Percentiles rank a stretch among this genome's conserved stretches.
These are phyloP conservation scores for Eucalyptus curtisii DNA, from an alignment of 345 rosid species.

Conservation along the genomic window DNA sequence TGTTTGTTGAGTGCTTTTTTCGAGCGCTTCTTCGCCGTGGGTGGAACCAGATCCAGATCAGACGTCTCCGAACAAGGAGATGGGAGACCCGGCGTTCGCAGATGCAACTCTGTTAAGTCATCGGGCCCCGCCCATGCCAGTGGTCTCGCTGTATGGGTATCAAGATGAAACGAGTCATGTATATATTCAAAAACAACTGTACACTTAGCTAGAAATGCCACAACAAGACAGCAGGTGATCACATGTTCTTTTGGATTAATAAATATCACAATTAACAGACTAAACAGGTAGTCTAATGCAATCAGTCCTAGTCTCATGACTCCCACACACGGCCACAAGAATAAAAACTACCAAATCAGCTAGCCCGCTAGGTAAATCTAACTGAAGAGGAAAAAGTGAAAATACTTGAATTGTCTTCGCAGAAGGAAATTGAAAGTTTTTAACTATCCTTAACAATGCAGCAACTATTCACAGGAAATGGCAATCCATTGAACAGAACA, in stretches of 20 bases:
- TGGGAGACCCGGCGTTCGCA: background rate
- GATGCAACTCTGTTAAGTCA: background rate
- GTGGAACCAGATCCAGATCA: background rate
- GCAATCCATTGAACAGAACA: background rate
- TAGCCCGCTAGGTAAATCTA: background rate
- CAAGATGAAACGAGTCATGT: background rate
- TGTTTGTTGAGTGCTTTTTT: background rate
- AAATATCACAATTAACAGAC: background rate
- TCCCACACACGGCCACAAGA: background rate
- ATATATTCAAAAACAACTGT: background rate
- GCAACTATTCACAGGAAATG: background rate
- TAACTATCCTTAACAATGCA: background rate
- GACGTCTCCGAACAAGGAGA: background rate
- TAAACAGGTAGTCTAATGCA: background rate
- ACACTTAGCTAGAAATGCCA: background rate
- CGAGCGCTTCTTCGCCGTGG: background rate
- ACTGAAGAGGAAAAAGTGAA: background rate
- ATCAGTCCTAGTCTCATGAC: background rate
- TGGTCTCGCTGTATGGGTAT: background rate
- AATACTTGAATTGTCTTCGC: background rate
- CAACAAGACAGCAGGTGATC: background rate
- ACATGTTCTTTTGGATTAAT: background rate
- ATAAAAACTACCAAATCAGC: background rate
- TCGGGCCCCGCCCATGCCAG: background rate
- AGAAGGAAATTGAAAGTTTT: background rate